Evolutionary conservation across 495 filamentous ascomycete species (phyloP), one percentile per base, ranked within the genome.

Genomic region (Hypoxylon crocopeplum): DNA sequence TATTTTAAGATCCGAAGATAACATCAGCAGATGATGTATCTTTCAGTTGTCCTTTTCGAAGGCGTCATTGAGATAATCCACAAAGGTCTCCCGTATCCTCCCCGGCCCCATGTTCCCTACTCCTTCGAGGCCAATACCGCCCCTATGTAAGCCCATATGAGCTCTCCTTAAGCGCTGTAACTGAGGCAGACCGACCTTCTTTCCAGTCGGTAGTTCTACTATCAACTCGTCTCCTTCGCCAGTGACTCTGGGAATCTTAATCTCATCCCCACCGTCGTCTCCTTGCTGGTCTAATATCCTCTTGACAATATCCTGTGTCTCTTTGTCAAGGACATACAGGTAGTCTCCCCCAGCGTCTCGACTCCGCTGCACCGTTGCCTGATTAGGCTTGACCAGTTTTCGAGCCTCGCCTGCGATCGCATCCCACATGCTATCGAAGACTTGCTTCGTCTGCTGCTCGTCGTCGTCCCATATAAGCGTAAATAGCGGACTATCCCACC

Each of bases 401-500:
- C 75, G 84, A 44, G 72, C 75, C 44, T 76, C 79, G 27, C 84
- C 86, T 2, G 86, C 77, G 38, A 96, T 71, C 0, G 88, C 86
- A 25, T 91, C 88, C 91, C 93, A 98, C 48, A 98, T 89, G 39
- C 63, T 71, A 39, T 72, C 70, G 21, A 81, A 78, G 1, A 74
- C 69, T 38, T 65, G 52, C 8, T 32, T 57, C 5, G 73, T 60
- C 44, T 74, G 70, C 7, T 82, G 80, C 19, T 84, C 82, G 32
- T 81, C 77, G 68, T 98, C 94, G 10, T 87, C 82, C 79, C 85
- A 92, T 8, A 90, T 84, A 0, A 97, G 86, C 7, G 92, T 93
- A 77, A 97, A 98, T 16, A 97, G 81, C 4, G 94, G 94, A 59
- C 87, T 89, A 71, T 98, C 94, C 94, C 94, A 98, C 39, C 94